Conservation (phyloP, 2,329 filamentous ascomycete genomes). For the Chaetomium globosum region DNA sequence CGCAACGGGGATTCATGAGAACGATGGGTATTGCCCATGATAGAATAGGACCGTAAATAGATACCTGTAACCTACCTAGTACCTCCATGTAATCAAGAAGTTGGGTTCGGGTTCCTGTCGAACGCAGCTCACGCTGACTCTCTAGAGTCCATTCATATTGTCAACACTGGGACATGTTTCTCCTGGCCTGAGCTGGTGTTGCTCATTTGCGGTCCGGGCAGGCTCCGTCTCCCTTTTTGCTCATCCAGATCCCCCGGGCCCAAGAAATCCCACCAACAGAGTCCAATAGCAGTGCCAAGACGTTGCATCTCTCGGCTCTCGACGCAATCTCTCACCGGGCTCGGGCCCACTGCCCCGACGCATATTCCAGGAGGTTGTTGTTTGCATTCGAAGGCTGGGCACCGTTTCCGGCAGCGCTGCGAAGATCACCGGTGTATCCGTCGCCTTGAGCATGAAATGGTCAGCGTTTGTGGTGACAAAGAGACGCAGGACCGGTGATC, state of each 20-base stretch:
- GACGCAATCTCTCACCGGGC: constrained; percentile 11
- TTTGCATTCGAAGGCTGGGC: neutral
- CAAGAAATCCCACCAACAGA: constrained; percentile 29
- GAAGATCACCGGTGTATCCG: neutral
- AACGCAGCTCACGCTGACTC: no score
- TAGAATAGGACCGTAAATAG: no score
- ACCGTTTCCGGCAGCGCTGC: neutral
- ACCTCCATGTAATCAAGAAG: no score
- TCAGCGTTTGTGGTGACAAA: neutral
- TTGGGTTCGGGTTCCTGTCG: no score
- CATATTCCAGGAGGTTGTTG: neutral
- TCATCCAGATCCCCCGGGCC: neutral
- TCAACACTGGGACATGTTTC: neutral
- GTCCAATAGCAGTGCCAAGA: constrained; percentile 23
- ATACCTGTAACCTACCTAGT: no score
- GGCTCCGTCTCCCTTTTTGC: neutral
- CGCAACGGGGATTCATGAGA: no score
- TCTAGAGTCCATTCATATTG: neutral
- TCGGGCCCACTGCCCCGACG: neutral
- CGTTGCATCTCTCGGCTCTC: constrained; percentile 15
- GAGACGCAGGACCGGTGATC: neutral
- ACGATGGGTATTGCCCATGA: no score
- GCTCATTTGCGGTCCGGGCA: neutral
- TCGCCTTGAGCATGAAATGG: neutral
- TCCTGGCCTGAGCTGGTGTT: neutral